Percentiles rank a stretch among this genome's conserved stretches.
Conservation (phyloP, 75 land plant genomes). For the Adiantum capillusveneris region DNA sequence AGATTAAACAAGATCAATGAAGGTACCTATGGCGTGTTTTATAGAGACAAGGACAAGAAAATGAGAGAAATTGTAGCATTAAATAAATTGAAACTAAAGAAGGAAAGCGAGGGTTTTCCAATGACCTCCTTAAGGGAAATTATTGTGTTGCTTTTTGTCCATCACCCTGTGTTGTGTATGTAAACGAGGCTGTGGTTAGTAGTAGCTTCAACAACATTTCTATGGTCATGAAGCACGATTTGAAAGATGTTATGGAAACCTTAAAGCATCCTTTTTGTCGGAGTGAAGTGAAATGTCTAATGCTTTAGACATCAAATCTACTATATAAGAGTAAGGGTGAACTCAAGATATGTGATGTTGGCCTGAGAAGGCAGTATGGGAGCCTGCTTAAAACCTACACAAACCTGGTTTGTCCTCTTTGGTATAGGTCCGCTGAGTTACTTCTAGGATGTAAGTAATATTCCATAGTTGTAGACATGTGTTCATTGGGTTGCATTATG, state of each 20-base stretch:
- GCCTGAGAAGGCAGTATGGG: conserved; percentile 94
- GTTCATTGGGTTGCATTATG: conserved; percentile 99
- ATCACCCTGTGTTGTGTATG: conserved; percentile 94
- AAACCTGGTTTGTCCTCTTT: conserved; percentile 86
- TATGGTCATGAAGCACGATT: conserved; percentile 99
- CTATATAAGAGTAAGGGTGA: conserved; percentile 92
- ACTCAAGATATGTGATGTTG: conserved; percentile 97
- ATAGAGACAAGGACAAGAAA: conserved; percentile 79
- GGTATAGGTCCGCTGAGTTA: conserved; percentile 99
- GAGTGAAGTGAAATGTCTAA: conserved; percentile 98
- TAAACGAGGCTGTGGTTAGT: conserved; percentile 95
- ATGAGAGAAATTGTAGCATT: conserved; percentile 86
- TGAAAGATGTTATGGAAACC: conserved; percentile 84
- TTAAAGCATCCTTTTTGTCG: conserved; percentile 93
- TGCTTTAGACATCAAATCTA: conserved; percentile 95
- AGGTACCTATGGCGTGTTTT: conserved; percentile 98
- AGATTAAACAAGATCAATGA: conserved; percentile 87
- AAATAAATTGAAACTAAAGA: conserved; percentile 98
- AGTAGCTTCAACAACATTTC: conserved; percentile 72
- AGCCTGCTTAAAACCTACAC: conserved; percentile 93
- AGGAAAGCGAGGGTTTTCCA: conserved; percentile 92
- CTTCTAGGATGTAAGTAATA: conserved; percentile 80
- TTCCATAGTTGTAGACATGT: conserved; percentile 96
- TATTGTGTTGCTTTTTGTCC: conserved; percentile 84
- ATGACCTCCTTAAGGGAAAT: conserved; percentile 91